Conservation (phyloP, 2,329 filamentous ascomycete genomes). For the Leptographium radiaticola region DNA sequence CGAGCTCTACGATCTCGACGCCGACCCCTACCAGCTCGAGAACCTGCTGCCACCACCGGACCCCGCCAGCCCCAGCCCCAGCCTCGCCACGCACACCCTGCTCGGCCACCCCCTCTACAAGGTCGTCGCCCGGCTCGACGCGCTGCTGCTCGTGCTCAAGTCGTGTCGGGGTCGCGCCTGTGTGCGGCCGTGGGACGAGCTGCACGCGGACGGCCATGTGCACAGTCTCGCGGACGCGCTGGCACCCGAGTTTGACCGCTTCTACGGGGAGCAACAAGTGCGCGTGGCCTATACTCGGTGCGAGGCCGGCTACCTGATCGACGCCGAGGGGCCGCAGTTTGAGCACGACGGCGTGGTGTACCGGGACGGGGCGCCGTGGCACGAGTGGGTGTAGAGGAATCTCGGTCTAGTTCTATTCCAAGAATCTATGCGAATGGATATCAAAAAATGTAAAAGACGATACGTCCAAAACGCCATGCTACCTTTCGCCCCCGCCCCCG, state of each 20-base stretch:
- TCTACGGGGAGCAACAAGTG: slow-evolving; percentile 35
- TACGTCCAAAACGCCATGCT: background rate
- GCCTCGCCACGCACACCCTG: slow-evolving; percentile 1
- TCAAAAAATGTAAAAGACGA: background rate
- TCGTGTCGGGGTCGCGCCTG: slow-evolving; percentile 43
- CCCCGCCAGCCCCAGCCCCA: background rate
- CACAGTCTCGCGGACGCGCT: slow-evolving; percentile 38
- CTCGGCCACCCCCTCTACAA: slow-evolving; percentile 22
- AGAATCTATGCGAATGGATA: background rate
- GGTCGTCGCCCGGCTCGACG: slow-evolving; percentile 38
- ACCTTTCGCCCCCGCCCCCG: background rate
- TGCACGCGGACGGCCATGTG: slow-evolving; percentile 42
- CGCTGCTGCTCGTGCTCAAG: slow-evolving; percentile 47
- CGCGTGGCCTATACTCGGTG: slow-evolving; percentile 40
- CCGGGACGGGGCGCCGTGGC: slow-evolving; percentile 15
- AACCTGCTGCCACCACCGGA: slow-evolving; percentile 23
- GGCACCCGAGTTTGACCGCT: slow-evolving; percentile 30
- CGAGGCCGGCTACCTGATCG: slow-evolving; percentile 40
- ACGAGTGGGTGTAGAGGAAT: slow-evolving; percentile 15
- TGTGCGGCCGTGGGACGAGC: slow-evolving; percentile 39
- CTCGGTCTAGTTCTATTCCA: too few species aligned
- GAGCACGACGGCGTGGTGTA: slow-evolving; percentile 17
- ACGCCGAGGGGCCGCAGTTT: slow-evolving; percentile 40
- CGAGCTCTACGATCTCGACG: slow-evolving; percentile 51
- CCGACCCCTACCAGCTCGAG: slow-evolving; percentile 36